Percentiles rank a stretch among this genome's conserved stretches.
phyloP scores from a whole-genome alignment of 108 stramenopile genomes.

The Mayamaea pseudoterrestris region DNA sequence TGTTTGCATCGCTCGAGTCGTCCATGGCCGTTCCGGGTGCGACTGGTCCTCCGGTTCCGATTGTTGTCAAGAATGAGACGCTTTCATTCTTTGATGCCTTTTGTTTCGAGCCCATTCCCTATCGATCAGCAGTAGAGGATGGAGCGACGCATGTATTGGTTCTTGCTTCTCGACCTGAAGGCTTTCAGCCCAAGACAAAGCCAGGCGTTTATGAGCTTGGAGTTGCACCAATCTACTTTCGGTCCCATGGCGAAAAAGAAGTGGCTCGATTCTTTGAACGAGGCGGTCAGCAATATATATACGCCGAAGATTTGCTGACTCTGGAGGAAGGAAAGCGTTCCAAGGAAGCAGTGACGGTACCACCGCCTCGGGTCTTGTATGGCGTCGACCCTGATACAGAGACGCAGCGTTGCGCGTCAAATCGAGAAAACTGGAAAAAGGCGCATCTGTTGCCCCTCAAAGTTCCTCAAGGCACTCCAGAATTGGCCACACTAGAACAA shows the following conservation, averaged over 20 bases:
- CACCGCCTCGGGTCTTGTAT: constrained; percentile 59
- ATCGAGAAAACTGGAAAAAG: constrained; percentile 31
- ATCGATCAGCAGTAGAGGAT: constrained; percentile 61
- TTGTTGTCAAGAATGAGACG: constrained; percentile 10
- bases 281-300: constrained; percentile 76
- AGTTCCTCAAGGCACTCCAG: constrained; percentile 65
- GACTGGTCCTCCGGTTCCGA: constrained; percentile 81
- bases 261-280: constrained; percentile 59
- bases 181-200: constrained; percentile 78
- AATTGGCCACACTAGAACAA: constrained; percentile 68
- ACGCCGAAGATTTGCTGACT: constrained; percentile 65
- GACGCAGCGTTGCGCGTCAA: constrained; percentile 5
- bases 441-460: constrained; percentile 72
- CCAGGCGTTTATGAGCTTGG: constrained; percentile 55
- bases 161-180: constrained; percentile 83
- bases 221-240: constrained; percentile 64
- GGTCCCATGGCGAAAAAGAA: constrained; percentile 35
- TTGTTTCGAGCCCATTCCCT: constrained; percentile 87
- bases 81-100: constrained; percentile 83
- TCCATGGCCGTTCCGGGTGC: constrained; percentile 89
- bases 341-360: constrained; percentile 33
- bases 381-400: constrained; percentile 18
- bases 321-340: constrained; percentile 37
- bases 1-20: constrained; percentile 83
- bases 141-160: constrained; percentile 88